Evolutionary conservation across 148 eudicot species (phyloP), one percentile per base, ranked within the genome.

Genomic region (Silene latifolia): DNA sequence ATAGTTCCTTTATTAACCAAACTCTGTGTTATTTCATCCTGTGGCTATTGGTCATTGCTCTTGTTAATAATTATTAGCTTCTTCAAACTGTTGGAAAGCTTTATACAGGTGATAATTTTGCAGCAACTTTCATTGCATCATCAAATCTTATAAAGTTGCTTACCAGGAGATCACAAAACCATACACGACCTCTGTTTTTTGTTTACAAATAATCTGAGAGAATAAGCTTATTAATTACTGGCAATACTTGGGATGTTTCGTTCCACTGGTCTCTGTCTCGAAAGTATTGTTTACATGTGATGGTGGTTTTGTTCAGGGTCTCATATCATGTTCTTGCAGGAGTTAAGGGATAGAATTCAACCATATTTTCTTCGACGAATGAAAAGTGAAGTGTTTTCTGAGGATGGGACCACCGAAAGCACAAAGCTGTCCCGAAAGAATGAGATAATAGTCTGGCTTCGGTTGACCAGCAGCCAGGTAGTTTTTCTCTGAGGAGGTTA

Each of bases 351-450:
- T 27, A 89, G 87, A 29, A 92, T 95, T 76, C 92, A 92, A 67
- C 99, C 99, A 21, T 92, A 88, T 75, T 95, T 95, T 80, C 88
- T 95, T 67, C 90, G 99, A 35, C 97, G 99, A 73, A 46, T 95
- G 82, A 95, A 95, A 81, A 89, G 83, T 77, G 99, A 95, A 80
- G 99, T 95, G 44, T 95, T 95, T 67, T 39, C 68, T 71, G 98
- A 82, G 61, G 84, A 83, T 73, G 85, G 80, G 66, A 63, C 75
- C 60, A 67, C 77, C 27, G 81, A 83, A 63, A 75, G 80, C 35
- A 77, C 85, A 63, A 84, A 85, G 61, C 86, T 95, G 76, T 92
- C 99, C 9, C 89, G 89, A 73, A 95, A 95, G 85, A 87, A 92
- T 80, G 99, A 95, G 85, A 76, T 90, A 59, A 95, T 92, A 74